Evolutionary conservation across 1,139 yeast species (phyloP).

Genomic region (Hansenula sp.): DNA sequence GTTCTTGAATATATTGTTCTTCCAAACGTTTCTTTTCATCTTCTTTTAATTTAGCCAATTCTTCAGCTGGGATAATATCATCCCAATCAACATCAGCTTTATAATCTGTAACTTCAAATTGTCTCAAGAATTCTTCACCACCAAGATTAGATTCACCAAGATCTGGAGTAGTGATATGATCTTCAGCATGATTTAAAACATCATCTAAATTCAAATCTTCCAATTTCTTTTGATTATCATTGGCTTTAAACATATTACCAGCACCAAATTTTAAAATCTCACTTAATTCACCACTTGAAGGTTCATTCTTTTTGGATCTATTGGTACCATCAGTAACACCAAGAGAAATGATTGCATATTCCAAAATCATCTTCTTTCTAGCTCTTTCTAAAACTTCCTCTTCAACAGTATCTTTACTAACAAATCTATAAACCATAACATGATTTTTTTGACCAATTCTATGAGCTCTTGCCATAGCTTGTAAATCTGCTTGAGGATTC

Average conservation of each 20-base stretch:
- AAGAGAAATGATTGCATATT: constrained; percentile 92
- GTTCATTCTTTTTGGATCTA: constrained; percentile 58
- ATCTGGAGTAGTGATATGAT: constrained; percentile 94
- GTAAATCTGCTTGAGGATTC: constrained; percentile 98
- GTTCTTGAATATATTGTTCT: constrained; percentile 83
- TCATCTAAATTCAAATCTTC: constrained; percentile 96
- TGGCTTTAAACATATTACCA: constrained; percentile 93
- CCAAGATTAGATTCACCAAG: constrained; percentile 95
- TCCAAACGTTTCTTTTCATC: constrained; percentile 86
- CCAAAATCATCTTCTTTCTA: constrained; percentile 94
- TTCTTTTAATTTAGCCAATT: constrained; percentile 80
- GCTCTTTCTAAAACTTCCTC: constrained; percentile 97
- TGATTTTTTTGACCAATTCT: constrained; percentile 98
- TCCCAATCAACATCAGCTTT: constrained; percentile 99
- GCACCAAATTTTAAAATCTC: constrained; percentile 98
- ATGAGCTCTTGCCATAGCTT: constrained; percentile 99
- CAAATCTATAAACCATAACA: constrained; percentile 95
- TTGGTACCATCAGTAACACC: constrained; percentile 73
- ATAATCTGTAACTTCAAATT: constrained; percentile 97
- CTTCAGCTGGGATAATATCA: constrained; percentile 96
- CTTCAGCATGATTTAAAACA: constrained; percentile 94
- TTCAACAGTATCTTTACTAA: constrained; percentile 94
- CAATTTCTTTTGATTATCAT: constrained; percentile 87
- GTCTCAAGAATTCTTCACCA: constrained; percentile 95
- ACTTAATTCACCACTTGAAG: constrained; percentile 77